These are phyloP conservation scores for Zygotorulaspora florentina DNA, from an alignment of 805 yeast genomes.

Conservation along the genomic window DNA sequence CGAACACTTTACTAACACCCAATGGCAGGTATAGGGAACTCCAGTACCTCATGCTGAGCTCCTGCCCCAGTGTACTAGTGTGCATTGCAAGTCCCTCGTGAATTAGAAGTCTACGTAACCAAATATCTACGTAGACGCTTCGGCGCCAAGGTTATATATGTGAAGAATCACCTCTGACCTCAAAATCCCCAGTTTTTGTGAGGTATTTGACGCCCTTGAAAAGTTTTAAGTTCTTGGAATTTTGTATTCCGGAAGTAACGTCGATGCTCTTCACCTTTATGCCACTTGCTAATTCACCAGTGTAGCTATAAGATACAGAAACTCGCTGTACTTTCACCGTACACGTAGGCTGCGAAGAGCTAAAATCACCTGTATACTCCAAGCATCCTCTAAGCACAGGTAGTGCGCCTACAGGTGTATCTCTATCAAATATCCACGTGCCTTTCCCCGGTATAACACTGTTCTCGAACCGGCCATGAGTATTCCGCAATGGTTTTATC, in stretches of 20 bases:
- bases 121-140: no score
- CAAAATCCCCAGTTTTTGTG: slow-evolving; percentile 50
- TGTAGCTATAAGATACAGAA: slow-evolving; percentile 50
- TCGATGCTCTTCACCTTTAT: slow-evolving; percentile 62
- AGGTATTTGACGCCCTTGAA: slow-evolving; percentile 88
- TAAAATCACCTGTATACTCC: slow-evolving; percentile 22
- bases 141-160: no score
- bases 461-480: slow-evolving; percentile 72
- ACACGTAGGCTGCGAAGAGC: slow-evolving; percentile 5
- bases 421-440: slow-evolving; percentile 67
- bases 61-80: no score
- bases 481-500: slow-evolving; percentile 56
- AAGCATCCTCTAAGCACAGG: slow-evolving; percentile 65
- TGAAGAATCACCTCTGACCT: slow-evolving; percentile 5
- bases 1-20: no score
- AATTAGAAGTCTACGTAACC: no score
- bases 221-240: slow-evolving; percentile 53
- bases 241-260: slow-evolving; percentile 47
- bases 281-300: slow-evolving; percentile 75
- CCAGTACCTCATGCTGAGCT: no score
- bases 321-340: slow-evolving; percentile 10
- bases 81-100: no score
- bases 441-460: slow-evolving; percentile 40
- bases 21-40: no score
- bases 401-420: slow-evolving; percentile 56